phyloP scores from a whole-genome alignment of 768 basidiomycete species.

The Tulasnella sp. region DNA sequence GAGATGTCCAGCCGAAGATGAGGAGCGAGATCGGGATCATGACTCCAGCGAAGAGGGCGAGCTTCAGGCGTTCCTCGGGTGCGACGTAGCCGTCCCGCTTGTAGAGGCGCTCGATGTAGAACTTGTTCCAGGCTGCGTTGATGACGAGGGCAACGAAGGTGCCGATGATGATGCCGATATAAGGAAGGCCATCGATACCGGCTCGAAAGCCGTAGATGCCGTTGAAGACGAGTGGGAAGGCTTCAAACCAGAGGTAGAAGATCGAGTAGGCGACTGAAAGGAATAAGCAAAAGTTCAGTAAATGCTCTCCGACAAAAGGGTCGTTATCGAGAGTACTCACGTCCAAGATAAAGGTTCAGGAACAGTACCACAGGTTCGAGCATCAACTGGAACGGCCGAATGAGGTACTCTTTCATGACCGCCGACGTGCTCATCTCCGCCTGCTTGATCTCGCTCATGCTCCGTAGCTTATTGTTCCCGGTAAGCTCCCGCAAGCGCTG shows the following conservation, averaged over 20 bases:
- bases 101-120: conserved; percentile 22
- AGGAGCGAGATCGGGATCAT: conserved; percentile 21
- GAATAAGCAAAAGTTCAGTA: not conserved
- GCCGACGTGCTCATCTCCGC: not conserved
- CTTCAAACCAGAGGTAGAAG: conserved; percentile 27
- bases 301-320: not conserved
- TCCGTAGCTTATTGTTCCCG: conserved; percentile 21
- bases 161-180: conserved; percentile 23
- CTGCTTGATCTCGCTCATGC: too few relatives aligned
- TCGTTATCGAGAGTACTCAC: not conserved
- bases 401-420: conserved; percentile 16
- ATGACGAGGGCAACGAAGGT: conserved; percentile 15
- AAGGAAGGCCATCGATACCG: conserved; percentile 22
- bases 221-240: conserved; percentile 27
- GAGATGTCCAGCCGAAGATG: conserved; percentile 23
- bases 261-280: conserved; percentile 20
- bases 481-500: conserved; percentile 23
- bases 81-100: conserved; percentile 19
- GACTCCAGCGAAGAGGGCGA: conserved; percentile 17
- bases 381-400: conserved; percentile 24
- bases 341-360: conserved; percentile 21
- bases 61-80: conserved; percentile 23
- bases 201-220: conserved; percentile 24
- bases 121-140: not conserved
- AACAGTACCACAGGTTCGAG: conserved; percentile 25